phyloP scores from a whole-genome alignment of 805 yeast species.

The Candida golubevii region DNA sequence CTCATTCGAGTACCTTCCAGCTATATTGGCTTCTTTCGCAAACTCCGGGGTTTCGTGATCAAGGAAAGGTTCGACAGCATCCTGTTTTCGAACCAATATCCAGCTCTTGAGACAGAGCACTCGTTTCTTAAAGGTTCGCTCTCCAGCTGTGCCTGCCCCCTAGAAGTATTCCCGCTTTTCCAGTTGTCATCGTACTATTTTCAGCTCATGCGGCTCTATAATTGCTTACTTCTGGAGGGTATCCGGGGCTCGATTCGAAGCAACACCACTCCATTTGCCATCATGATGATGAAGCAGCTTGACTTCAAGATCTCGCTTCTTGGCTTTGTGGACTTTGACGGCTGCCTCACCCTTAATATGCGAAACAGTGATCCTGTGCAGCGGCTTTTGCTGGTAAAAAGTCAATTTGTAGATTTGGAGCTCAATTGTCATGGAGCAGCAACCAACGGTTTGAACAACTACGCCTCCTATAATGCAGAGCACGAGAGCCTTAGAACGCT shows the following conservation, averaged over 20 bases:
- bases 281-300: background rate
- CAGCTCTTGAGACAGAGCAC: background rate
- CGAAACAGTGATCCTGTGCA: background rate
- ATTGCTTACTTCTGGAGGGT: background rate
- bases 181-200: background rate
- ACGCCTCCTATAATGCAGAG: background rate
- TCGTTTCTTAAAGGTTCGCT: background rate
- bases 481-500: background rate
- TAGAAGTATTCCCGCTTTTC: background rate
- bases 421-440: too few species aligned
- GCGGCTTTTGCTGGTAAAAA: background rate
- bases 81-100: background rate
- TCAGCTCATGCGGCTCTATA: background rate
- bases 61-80: background rate
- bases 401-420: background rate
- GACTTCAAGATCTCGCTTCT: background rate
- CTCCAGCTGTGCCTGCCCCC: background rate
- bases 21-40: background rate
- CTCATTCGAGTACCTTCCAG: too few species aligned
- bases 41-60: background rate
- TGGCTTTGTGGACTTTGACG: background rate
- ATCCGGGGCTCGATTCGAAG: background rate
- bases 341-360: background rate
- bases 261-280: background rate
- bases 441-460: background rate